These are phyloP conservation scores for Pulveroboletus sp. DNA, from an alignment of 768 basidiomycete species.

Conservation along the genomic window DNA sequence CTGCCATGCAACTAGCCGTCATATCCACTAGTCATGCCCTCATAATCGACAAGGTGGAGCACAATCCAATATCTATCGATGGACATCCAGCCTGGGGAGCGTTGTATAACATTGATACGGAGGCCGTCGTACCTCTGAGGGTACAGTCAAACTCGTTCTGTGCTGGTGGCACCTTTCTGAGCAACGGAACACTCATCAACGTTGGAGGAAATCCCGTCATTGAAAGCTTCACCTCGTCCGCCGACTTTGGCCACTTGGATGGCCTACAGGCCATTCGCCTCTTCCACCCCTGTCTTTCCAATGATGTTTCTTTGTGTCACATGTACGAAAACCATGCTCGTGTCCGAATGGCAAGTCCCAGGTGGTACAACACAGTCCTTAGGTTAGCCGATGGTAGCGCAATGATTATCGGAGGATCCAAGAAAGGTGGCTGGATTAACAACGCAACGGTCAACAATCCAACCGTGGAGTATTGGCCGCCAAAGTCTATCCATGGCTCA, in stretches of 20 bases:
- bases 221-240: constrained; percentile 55
- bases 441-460: constrained; percentile 80
- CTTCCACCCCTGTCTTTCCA: constrained; percentile 61
- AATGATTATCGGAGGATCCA: constrained; percentile 81
- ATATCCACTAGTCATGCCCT: constrained; percentile 69
- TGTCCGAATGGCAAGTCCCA: constrained; percentile 71
- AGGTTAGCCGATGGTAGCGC: constrained; percentile 75
- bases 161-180: constrained; percentile 74
- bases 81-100: constrained; percentile 84
- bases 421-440: constrained; percentile 84
- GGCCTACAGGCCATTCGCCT: constrained; percentile 74
- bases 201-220: constrained; percentile 84
- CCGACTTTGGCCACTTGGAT: constrained; percentile 73
- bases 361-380: constrained; percentile 78
- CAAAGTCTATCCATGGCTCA: constrained; percentile 66
- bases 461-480: constrained; percentile 79
- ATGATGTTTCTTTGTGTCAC: constrained; percentile 47
- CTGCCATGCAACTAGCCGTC: constrained; percentile 74
- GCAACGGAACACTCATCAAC: constrained; percentile 75
- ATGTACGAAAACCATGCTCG: constrained; percentile 63
- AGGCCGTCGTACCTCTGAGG: constrained; percentile 56
- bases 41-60: constrained; percentile 82
- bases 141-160: constrained; percentile 85
- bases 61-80: constrained; percentile 71
- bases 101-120: constrained; percentile 65